Evolutionary conservation across 2,329 filamentous ascomycete species (phyloP), one percentile per base, ranked within the genome.

Genomic region (Claviceps sp.): DNA sequence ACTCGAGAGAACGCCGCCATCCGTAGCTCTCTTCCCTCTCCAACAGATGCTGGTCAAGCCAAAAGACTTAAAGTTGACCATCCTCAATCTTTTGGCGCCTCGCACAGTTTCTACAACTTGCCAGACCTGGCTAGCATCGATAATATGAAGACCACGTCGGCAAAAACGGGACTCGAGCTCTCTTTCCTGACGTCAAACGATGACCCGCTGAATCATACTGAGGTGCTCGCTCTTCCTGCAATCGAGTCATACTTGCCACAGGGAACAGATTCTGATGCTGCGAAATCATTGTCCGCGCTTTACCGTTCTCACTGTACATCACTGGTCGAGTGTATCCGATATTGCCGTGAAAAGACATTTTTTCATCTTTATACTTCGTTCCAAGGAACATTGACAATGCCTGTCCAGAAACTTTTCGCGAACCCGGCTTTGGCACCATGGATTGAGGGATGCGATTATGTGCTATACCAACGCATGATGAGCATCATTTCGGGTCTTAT

Each of bases 401-500:
- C 93, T 5, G 91, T 97, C 3, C 89, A 96, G 66, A 96, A 94
- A 67, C 72, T 98, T 2, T 85, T 98, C 61, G 82, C 83, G 14
- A 82, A 95, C 61, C 82, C 85, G 2, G 83, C 82, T 52, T 73
- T 97, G 52, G 88, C 89, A 2, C 78, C 85, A 1, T 98, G 93
- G 93, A 94, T 98, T 55, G 87, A 93, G 64, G 86, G 95, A 65
- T 95, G 89, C 64, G 93, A 98, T 66, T 94, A 93, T 70, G 77
- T 91, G 37, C 87, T 96, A 71, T 98, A 98, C 65, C 89, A 97
- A 66, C 89, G 90, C 59, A 95, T 97, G 86, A 89, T 96, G 70
- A 84, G 85, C 51, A 94, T 96, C 55, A 82, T 97, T 42, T 86
- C 87, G 1, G 82, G 84, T n/a, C 75, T 97, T 42, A 93, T 89